phyloP scores from a whole-genome alignment of 805 yeast species.

The Candida quercuum region DNA sequence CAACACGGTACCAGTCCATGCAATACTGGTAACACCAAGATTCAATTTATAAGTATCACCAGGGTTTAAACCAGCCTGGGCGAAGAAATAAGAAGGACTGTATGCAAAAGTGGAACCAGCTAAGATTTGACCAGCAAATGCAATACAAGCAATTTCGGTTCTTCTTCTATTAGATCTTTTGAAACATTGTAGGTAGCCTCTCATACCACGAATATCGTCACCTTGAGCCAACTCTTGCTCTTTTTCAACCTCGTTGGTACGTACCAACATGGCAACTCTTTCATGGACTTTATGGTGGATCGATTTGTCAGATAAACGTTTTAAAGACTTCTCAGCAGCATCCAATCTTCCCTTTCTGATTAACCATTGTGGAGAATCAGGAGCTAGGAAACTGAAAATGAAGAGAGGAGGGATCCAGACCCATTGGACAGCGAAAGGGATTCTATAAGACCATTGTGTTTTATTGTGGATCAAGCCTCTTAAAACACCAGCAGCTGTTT shows the following conservation, averaged over 20 bases:
- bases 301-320: constrained; percentile 17
- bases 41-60: constrained; percentile 28
- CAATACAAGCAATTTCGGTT: constrained; percentile 32
- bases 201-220: constrained; percentile 8
- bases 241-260: constrained; percentile 15
- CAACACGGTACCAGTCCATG: constrained; percentile 25
- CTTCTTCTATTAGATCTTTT: constrained; percentile 38
- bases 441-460: constrained; percentile 38
- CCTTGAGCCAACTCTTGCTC: constrained; percentile 5
- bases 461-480: constrained; percentile 27
- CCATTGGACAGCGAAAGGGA: constrained; percentile 61
- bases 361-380: constrained; percentile 58
- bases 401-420: constrained; percentile 48
- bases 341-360: constrained; percentile 34
- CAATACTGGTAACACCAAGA: constrained; percentile 28
- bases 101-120: constrained; percentile 45
- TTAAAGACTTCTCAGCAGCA: constrained; percentile 35
- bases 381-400: constrained; percentile 38
- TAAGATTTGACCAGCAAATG: constrained; percentile 38
- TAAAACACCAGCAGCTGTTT: constrained; percentile 37
- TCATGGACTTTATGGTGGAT: constrained; percentile 14
- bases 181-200: constrained; percentile 36
- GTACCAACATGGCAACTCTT: constrained; percentile 16
- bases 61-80: constrained; percentile 40
- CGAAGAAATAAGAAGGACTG: constrained; percentile 40